Conservation (phyloP, 345 rosid species). For the Lenwebbia sp. region DNA sequence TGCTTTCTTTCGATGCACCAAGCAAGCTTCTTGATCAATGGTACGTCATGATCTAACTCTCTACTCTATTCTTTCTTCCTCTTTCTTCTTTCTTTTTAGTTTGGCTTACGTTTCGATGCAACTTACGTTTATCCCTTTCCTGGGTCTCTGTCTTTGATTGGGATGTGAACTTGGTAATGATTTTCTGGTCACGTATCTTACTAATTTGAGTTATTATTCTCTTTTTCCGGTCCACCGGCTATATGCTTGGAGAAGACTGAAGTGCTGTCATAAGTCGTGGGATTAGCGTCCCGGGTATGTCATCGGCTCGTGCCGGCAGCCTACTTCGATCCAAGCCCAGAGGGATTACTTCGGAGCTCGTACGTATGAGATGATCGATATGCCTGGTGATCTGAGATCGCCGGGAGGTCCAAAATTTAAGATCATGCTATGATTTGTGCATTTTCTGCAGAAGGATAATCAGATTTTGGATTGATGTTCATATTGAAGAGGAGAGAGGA, state of each 20-base stretch:
- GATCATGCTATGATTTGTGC: neutral
- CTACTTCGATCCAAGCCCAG: neutral
- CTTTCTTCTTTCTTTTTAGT: neutral
- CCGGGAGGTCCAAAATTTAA: neutral
- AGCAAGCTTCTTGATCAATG: constrained; percentile 8
- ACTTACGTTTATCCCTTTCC: neutral
- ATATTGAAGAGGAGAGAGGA: neutral
- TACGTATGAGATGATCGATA: neutral
- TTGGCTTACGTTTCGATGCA: neutral
- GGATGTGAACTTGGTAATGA: neutral
- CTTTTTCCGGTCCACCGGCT: neutral
- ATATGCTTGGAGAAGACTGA: neutral
- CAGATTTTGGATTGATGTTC: neutral
- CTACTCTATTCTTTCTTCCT: neutral
- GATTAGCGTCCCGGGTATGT: neutral
- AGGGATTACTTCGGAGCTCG: neutral
- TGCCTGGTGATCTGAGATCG: neutral
- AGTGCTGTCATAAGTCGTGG: neutral
- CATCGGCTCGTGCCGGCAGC: neutral
- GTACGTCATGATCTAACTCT: neutral
- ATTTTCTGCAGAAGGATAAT: neutral
- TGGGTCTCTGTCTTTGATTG: neutral
- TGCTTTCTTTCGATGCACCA: constrained; percentile 69
- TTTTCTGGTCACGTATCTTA: neutral
- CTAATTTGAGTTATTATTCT: neutral